These are phyloP conservation scores for Stephania japonica DNA, from an alignment of 164 flowering plant genomes.

Conservation along the genomic window DNA sequence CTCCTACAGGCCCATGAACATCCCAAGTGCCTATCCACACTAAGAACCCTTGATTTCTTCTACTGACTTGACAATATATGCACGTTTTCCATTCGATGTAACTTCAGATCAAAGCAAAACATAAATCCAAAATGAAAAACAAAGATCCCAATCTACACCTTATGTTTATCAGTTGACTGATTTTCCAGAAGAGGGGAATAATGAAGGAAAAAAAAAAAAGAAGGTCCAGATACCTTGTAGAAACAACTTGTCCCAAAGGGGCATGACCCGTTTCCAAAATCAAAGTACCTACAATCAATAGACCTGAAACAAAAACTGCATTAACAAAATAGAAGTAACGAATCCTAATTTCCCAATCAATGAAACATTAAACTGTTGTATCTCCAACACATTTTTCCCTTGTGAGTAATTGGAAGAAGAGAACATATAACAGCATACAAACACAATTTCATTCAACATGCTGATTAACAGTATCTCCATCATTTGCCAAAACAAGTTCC, in stretches of 20 bases:
- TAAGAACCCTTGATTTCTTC: neutral
- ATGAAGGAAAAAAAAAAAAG: neutral
- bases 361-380: neutral
- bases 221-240: constrained; percentile 62
- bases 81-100: neutral
- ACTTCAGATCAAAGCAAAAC: constrained; percentile 2
- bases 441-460: neutral
- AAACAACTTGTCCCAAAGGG: constrained; percentile 97
- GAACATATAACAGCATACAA: neutral
- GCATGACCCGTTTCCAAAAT: constrained; percentile 87
- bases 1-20: too few relatives aligned
- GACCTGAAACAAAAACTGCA: constrained; percentile 45
- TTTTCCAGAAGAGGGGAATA: neutral
- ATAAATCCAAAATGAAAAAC: neutral
- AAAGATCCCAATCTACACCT: neutral
- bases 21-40: too few relatives aligned
- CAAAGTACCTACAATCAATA: constrained; percentile 92
- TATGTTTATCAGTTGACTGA: neutral
- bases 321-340: neutral
- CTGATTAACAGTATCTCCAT: neutral
- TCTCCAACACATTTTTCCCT: neutral
- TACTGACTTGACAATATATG: neutral
- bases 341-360: neutral
- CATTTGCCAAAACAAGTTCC: too few relatives aligned
- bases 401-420: neutral